Base-by-base conservation (phyloP, 768 basidiomycete species). In the Suillus lakei region DNA sequence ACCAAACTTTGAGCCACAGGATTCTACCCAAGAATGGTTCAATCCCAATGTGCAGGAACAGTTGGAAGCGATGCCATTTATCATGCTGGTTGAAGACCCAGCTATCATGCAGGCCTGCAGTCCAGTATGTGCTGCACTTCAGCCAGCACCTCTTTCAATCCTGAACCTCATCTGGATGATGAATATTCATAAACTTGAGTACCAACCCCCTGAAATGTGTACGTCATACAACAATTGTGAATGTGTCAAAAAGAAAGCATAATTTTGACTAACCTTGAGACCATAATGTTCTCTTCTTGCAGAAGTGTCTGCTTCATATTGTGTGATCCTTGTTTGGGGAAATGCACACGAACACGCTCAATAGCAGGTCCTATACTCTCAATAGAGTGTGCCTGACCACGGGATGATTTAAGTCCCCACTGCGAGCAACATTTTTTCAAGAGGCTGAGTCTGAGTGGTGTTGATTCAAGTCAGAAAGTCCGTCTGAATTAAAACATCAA, bases 71-170 rank as follows among this genome's bases (percentile, higher is more conserved):
- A 38, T 71, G 69, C 80, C 79, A 84, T 58, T 85, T 85, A 64
- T 85, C 81, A 67, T 85, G 82, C 67, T 85, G 84, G 63, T 85
- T 80, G 21, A 78, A 64, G 5, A 72, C 63, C 66, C 73, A 71
- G 0, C 80, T 43, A 58, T 85, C 80, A 51, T 78, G 82, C 0
- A 82, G 74, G 2, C 83, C 83, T 10, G 83, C 82, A 7, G 79
- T 72, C 68, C 71, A 81, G 62, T 79, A 84, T 0, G 64, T 65
- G 3, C 70, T 70, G 0, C 78, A 70, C 18, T 72, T 71, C 26
- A 83, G 75, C 0, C 68, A 63, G 3, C 65, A 34, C 1, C 48
- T 39, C 36, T 67, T 69, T 0, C 76, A 67, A 23, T 46, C 48
- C 1, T 53, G 16, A 4, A 81, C 71, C 0, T 69, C 66, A 2